These are phyloP conservation scores for Corylus avellana DNA, from an alignment of 306 rosid species.

Conservation along the genomic window DNA sequence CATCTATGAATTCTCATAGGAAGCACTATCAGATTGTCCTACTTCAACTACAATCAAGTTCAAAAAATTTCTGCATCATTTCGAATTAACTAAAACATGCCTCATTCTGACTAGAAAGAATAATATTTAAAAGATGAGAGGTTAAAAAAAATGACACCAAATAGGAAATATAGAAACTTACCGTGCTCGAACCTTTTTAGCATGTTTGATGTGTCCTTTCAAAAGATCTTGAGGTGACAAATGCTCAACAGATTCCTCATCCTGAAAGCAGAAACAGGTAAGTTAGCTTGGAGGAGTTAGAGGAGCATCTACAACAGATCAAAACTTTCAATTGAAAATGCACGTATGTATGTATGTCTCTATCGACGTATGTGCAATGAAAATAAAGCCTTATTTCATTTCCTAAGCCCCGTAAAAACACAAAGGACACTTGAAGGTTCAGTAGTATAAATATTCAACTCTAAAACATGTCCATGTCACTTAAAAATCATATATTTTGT, in stretches of 20 bases:
- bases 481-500: background rate
- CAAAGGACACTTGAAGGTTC: background rate
- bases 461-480: background rate
- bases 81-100: background rate
- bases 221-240: slow-evolving; percentile 62
- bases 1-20: too few relatives aligned
- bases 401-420: background rate
- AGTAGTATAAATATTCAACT: background rate
- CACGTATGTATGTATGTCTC: background rate
- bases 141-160: slow-evolving; percentile 13
- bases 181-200: slow-evolving; percentile 85
- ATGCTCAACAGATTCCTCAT: slow-evolving; percentile 49
- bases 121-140: slow-evolving; percentile 6
- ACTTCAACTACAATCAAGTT: too few relatives aligned
- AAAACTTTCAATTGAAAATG: slow-evolving; percentile 7
- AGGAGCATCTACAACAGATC: background rate
- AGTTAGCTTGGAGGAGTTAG: slow-evolving; percentile 12
- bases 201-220: slow-evolving; percentile 68
- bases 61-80: background rate
- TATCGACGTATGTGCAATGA: too few relatives aligned
- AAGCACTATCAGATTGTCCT: too few relatives aligned
- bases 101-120: slow-evolving; percentile 10
- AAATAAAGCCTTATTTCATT: slow-evolving; percentile 20
- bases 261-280: slow-evolving; percentile 41
- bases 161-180: slow-evolving; percentile 27